These are phyloP conservation scores for Bipolaris bicolor DNA, from an alignment of 2,329 filamentous ascomycete species.

Conservation along the genomic window DNA sequence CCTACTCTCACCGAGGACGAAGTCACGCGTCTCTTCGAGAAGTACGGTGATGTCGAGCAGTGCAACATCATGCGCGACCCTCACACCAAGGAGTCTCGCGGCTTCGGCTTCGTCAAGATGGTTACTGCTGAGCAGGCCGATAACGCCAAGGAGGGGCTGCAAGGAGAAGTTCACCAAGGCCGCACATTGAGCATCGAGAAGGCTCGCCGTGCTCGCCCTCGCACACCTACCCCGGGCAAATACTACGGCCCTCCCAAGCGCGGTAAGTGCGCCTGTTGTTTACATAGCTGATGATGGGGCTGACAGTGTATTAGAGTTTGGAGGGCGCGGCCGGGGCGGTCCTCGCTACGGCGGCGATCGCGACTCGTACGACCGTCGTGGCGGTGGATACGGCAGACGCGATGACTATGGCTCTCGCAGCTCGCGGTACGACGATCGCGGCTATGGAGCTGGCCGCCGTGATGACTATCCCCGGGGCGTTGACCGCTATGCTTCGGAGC, in stretches of 20 bases:
- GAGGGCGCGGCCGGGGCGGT: conserved; percentile 55
- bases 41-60: conserved; percentile 98
- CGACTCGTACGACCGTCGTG: conserved; percentile 55
- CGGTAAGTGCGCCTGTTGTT: conserved; percentile 64
- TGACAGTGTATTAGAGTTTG: conserved; percentile 49
- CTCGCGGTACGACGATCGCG: conserved; percentile 50
- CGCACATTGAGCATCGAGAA: conserved; percentile 98
- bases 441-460: conserved; percentile 63
- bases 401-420: conserved; percentile 55
- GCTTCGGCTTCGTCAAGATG: conserved; percentile 99
- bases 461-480: conserved; percentile 50
- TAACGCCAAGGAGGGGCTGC: conserved; percentile 92
- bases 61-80: conserved; percentile 99
- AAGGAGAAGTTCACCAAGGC: conserved; percentile 93
- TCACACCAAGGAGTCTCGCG: conserved; percentile 97
- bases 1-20: conserved; percentile 88
- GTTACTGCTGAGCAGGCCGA: conserved; percentile 92
- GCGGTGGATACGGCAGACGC: conserved; percentile 53
- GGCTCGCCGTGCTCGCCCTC: conserved; percentile 90
- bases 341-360: conserved; percentile 58
- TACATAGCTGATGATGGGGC: conserved; percentile 5
- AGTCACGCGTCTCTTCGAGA: conserved; percentile 94
- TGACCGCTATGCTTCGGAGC: conserved; percentile 66
- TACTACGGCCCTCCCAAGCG: conserved; percentile 99
- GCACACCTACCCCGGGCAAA: conserved; percentile 96